Conservation (phyloP, 225 moss, liverwort and hornwort species). For the Antitrichia curtipendula region DNA sequence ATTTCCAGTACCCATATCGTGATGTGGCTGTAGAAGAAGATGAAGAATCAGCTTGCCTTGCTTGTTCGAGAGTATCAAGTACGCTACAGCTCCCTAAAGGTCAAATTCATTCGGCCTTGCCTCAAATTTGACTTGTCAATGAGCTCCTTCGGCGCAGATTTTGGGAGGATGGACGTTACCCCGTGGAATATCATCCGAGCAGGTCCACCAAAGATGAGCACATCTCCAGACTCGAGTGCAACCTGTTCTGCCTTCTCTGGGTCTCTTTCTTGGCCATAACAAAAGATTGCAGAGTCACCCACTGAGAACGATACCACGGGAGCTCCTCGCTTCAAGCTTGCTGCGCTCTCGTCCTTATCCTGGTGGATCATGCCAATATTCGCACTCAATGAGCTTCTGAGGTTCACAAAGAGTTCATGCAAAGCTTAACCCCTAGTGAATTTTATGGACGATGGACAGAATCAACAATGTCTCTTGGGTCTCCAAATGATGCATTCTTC, state of each 20-base stretch:
- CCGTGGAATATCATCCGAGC: constrained; percentile 82
- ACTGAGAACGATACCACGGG: constrained; percentile 89
- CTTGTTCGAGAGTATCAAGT: neutral
- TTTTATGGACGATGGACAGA: neutral
- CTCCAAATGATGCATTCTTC: neutral
- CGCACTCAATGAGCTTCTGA: neutral
- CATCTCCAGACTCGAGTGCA: constrained; percentile 82
- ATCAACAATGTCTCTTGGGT: neutral
- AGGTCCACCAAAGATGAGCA: constrained; percentile 81
- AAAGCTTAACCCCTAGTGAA: neutral
- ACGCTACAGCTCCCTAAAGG: constrained; percentile 60
- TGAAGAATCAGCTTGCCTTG: neutral
- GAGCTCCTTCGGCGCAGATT: constrained; percentile 53
- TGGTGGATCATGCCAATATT: constrained; percentile 9
- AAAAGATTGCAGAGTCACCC: constrained; percentile 80
- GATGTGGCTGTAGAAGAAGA: neutral
- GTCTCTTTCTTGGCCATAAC: constrained; percentile 50
- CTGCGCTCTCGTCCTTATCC: constrained; percentile 90
- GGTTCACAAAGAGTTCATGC: neutral
- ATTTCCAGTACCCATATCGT: neutral
- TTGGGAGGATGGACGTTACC: constrained; percentile 41
- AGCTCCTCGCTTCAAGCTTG: constrained; percentile 60
- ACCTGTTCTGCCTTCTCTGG: constrained; percentile 42
- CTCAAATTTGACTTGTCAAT: constrained; percentile 52
- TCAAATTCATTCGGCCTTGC: constrained; percentile 79